Percentiles rank a stretch among this genome's conserved stretches.
Conservation (phyloP, 345 rosid species). For the Microthlaspi erraticum region DNA sequence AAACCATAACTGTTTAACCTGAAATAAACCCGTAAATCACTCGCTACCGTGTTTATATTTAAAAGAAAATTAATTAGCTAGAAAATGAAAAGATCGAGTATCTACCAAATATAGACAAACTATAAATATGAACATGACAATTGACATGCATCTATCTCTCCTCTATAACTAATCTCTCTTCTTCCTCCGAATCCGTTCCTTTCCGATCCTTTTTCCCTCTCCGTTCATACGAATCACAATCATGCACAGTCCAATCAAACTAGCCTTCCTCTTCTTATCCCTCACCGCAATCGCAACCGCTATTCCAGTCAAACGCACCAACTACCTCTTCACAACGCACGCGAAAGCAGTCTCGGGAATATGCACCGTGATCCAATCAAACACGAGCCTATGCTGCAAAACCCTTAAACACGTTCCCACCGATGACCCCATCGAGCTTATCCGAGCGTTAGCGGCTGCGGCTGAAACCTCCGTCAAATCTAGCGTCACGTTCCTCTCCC, state of each 20-base stretch:
- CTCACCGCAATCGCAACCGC: background rate
- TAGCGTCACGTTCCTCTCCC: conserved; percentile 42
- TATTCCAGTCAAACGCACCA: conserved; percentile 13
- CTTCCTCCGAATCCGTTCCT: conserved; percentile 18
- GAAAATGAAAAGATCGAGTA: background rate
- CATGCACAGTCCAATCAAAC: conserved; percentile 44
- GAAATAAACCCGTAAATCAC: conserved; percentile 32
- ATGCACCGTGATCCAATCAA: conserved; percentile 47
- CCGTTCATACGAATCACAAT: conserved; percentile 25
- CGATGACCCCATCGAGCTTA: conserved; percentile 56
- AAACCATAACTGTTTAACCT: conserved; percentile 1
- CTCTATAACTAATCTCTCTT: conserved; percentile 23
- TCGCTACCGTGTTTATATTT: conserved; percentile 24
- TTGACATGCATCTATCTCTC: conserved; percentile 1
- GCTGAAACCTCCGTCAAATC: conserved; percentile 42
- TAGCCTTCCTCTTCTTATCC: conserved; percentile 9
- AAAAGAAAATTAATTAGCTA: background rate
- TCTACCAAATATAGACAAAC: conserved; percentile 25
- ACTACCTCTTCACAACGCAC: conserved; percentile 47
- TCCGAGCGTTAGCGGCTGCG: conserved; percentile 46
- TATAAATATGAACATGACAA: conserved; percentile 17
- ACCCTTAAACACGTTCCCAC: conserved; percentile 48
- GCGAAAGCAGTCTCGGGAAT: conserved; percentile 52
- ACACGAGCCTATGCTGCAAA: conserved; percentile 60
- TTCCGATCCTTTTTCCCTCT: conserved; percentile 16